Conservation (phyloP, 805 yeast genomes). For the Sungouiozyma ichnusensis region DNA sequence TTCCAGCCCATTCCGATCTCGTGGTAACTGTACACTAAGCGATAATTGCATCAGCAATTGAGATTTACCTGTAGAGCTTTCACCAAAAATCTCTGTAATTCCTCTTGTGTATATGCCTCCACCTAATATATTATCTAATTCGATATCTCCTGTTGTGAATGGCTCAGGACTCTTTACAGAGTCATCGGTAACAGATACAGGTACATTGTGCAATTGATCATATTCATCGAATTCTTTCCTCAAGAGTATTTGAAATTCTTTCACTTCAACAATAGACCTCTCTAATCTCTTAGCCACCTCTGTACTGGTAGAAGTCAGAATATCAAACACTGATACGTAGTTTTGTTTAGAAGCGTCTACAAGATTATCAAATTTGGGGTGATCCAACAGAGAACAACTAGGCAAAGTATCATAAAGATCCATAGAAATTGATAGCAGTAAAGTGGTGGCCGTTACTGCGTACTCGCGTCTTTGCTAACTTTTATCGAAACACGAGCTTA, state of each 20-base stretch:
- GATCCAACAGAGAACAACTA: constrained; percentile 27
- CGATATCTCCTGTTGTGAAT: constrained; percentile 45
- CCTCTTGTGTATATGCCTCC: constrained; percentile 49
- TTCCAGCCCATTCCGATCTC: constrained; percentile 37
- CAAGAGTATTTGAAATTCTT: constrained; percentile 15
- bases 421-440: constrained; percentile 21
- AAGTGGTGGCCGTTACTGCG: too few relatives aligned
- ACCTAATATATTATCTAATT: constrained; percentile 38
- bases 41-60: constrained; percentile 64
- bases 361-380: constrained; percentile 24
- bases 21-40: constrained; percentile 44
- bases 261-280: constrained; percentile 28
- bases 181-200: not conserved
- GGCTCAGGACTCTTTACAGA: not conserved
- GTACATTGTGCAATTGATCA: constrained; percentile 5
- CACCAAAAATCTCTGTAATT: constrained; percentile 72
- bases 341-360: constrained; percentile 20
- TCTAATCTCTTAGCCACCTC: constrained; percentile 28
- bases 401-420: constrained; percentile 36
- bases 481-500: too few relatives aligned
- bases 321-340: constrained; percentile 32
- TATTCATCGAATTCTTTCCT: constrained; percentile 11
- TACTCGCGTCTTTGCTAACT: not conserved
- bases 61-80: constrained; percentile 79
- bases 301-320: constrained; percentile 30